Base-by-base conservation (phyloP, 805 yeast genomes). In the Hanseniaspora hatyaiensis region DNA sequence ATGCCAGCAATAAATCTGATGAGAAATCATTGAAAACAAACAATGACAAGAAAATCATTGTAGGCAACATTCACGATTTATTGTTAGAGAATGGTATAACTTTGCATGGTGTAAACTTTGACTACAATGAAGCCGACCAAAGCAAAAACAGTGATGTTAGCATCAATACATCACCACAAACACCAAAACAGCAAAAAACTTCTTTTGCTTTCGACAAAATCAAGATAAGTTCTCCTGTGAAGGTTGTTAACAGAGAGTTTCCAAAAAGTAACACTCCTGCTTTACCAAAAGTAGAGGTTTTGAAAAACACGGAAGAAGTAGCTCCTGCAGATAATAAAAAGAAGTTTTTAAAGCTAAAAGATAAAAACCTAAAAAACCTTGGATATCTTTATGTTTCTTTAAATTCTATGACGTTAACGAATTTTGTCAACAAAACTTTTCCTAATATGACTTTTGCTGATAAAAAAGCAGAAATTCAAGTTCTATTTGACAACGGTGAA, bases 401-500 rank as follows among this genome's bases (percentile, higher is more conserved):
- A 16, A 40, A 26, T 8, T 19, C 49, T n/a, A 18, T 45, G 9
- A 19, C 49, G 1, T 11, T 45, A 20, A 45, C 15, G n/a, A 45
- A 45, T 26, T 45, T 45, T n/a, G 13, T 37, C 8, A 31, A 31
- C n/a, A 8, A 33, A 12, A 16, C 40, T 15, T 15, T 23, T 23
- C 32, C 37, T 1, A 16, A 8, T 13, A 4, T 19, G 4, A 15
- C 49, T 2, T 45, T 37, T 19, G 33, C 34, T 13, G 42, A 37
- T 15, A 45, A 37, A 23, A 45, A 45, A 3, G 34, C 31, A 6
- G 20, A 31, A 22, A 12, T 45, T 1, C 40, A 45, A 31, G 15
- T 45, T 1, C 6, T 36, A 4, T 57, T 67, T 44, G 96, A 87
- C 59, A 87, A 87, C 59, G 94, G 95, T 5, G 75, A 77, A 32